Evolutionary conservation across 306 rosid species (phyloP), one percentile per base, ranked within the genome.

Genomic region (Cucumis melo): DNA sequence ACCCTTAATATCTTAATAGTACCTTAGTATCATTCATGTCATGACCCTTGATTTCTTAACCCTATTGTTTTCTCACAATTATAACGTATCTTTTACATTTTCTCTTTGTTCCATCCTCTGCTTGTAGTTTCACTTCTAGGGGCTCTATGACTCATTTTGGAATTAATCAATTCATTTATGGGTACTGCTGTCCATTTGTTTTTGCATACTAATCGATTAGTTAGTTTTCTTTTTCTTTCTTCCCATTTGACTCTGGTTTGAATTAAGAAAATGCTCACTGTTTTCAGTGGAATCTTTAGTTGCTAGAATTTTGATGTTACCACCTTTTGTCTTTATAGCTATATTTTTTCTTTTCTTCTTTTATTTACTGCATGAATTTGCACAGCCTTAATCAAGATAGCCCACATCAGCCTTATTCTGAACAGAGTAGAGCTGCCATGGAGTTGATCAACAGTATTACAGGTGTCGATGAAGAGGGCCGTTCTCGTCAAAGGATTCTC

Each of bases 401-500:
- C 59, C 91, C 83, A 34, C 96, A 84, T 8, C 95, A 82, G 61
- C 91, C 85, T 20, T 83, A 81, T 4, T 63, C 74, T 13, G 91
- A 87, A 14, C 96, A 89, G 85, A 90, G 89, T 79, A 84, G 82
- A 57, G 90, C 97, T 77, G 96, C 99, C 36, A 90, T 95, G 98
- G 96, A 91, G 23, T 85, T 95, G 89, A 95, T 92, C 82, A 92
- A 83, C 61, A 90, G 99, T 62, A 93, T 92, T 38, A 85, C 93
- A 16, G 98, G 96, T 76, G 87, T 81, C 3, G 99, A 92, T 38
- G 99, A 90, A 75, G 99, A 95, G 73, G 93, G 99, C n/a, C 92
- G 98, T 42, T 95, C 99, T 64, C 96, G 98, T 58, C 99, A 95
- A 71, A 80, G 99, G 53, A 93, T 95, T 80, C 99, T 95, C 80